Evolutionary conservation across 139 green algal genomes (phyloP), one percentile per base, ranked within the genome.

Genomic region (Volvox reticuliferus): DNA sequence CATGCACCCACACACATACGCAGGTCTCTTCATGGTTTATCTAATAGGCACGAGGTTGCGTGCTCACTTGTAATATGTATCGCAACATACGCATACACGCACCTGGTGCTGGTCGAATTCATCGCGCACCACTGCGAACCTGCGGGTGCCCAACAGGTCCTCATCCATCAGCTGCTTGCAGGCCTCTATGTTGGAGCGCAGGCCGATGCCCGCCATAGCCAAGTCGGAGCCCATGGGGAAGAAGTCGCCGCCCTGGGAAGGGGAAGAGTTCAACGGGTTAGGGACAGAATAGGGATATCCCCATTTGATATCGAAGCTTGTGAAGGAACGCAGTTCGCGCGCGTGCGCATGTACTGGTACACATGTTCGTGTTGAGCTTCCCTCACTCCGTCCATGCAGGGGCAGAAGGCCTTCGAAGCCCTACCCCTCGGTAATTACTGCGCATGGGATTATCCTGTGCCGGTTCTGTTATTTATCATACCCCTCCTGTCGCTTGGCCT

Each of bases 61-160:
- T n/a, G n/a, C n/a, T n/a, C 9, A 55, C 44, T 75, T 79, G 14
- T 20, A n/a, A n/a, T n/a, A n/a, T 32, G 26, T 18, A 36, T 36
- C 17, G 63, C 1, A 30, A 71, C 21, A n/a, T 20, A 19, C 22
- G 32, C 30, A 36, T 21, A 33, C 35, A 26, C 83, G 18, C 75
- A 97, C 96, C 95, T 98, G 97, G 91, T 97, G 87, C 91, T 97
- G 94, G 91, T 99, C 98, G 93, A 97, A 98, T 90, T 98, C 96
- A 91, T 99, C 98, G 0, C 94, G 89, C 82, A 99, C 97, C 16
- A 99, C 96, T 1, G 97, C 98, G 35, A 99, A 94, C 73, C 97
- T 91, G 19, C 92, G 86, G 1, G 95, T 97, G 85, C 98, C 97
- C 85, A 99, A 93, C 93, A 97, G 92, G 94, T 99, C 96, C 35